Base-by-base conservation (phyloP, 164 flowering plant species). In the Annona squamosa region DNA sequence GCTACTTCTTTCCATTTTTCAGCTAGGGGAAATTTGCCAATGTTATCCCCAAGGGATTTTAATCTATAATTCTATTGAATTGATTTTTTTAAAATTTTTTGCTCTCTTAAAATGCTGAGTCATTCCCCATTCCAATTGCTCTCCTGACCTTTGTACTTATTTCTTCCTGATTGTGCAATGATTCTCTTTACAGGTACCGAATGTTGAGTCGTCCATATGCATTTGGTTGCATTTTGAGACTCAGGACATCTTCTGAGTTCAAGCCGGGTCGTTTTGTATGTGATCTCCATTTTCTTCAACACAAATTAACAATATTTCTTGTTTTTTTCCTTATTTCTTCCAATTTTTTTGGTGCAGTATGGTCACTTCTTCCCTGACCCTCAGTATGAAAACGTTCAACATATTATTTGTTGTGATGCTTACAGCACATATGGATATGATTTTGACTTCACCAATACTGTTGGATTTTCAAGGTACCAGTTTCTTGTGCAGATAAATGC, bases 351-450 rank as follows among this genome's bases (percentile, higher is more conserved):
- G 37, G 37, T 86, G 84, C 95, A 93, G 98, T 95, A 85, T 87
- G 99, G 99, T 48, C 99, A 93, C 83, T 95, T 95, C 87, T 93
- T 93, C 79, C 91, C 94, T 17, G 99, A 95, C 83, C 99, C 99
- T 13, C 97, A 95, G 79, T 95, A 95, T 82, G 99, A 95, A 80
- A 91, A 93, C 84, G 98, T 95, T 79, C 99, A 95, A 71, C 98
- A 93, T 82, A 89, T 95, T 62, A 95, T 93, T 42, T 95, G 99
- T 81, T 95, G 99, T 75, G 98, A 95, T 86, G 87, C 98, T 52
- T 89, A 86, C 80, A 94, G 92, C 45, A 93, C 99, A 71, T 95
- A 93, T 90, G 97, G 92, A 71, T 95, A 95, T 86, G 99, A 95
- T 85, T 93, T 95, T 80, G 98, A 91, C 71, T 93, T 95, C 76